A percentile compares a stretch with the other conserved stretches of the same genome.
phyloP scores from a whole-genome alignment of 768 basidiomycete genomes.

The Lactifluus volemus region DNA sequence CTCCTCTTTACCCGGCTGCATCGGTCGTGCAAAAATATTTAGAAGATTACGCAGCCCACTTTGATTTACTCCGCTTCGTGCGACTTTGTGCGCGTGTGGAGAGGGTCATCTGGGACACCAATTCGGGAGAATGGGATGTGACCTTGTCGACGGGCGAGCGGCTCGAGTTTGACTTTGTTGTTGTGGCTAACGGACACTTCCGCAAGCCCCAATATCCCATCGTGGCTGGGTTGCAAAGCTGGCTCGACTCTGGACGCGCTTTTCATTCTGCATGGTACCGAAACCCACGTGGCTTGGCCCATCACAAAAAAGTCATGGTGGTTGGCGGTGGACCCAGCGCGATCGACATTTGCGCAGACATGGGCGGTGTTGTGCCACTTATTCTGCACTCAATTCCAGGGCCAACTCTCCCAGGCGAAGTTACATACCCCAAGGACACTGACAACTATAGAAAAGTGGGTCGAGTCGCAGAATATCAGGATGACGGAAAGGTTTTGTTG shows the following conservation, averaged over 20 bases:
- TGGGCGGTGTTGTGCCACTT: constrained; percentile 34
- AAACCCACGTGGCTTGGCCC: constrained; percentile 32
- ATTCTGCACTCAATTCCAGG: constrained; percentile 50
- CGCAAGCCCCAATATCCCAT: constrained; percentile 52
- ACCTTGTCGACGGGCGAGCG: constrained; percentile 30
- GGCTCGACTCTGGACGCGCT: constrained; percentile 46
- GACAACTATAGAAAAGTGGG: constrained; percentile 25
- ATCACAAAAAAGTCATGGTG: constrained; percentile 34
- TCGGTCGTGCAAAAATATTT: constrained; percentile 60
- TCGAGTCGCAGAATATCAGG: constrained; percentile 34
- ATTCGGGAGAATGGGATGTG: constrained; percentile 40
- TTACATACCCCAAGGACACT: constrained; percentile 17
- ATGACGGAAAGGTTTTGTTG: constrained; percentile 42
- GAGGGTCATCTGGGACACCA: constrained; percentile 32
- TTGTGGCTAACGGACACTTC: constrained; percentile 75
- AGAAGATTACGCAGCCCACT: constrained; percentile 52
- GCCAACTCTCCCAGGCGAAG: constrained; percentile 26
- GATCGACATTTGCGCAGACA: constrained; percentile 53
- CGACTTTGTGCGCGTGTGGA: constrained; percentile 51
- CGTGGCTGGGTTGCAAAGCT: constrained; percentile 48
- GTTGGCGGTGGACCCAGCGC: constrained; percentile 55
- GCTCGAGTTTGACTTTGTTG: constrained; percentile 48
- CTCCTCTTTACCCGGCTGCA: constrained; percentile 60
- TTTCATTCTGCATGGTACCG: constrained; percentile 66
- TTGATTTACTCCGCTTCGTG: constrained; percentile 53